Conservation (phyloP, 1,139 yeast species). For the Wickerhamomyces sp. region DNA sequence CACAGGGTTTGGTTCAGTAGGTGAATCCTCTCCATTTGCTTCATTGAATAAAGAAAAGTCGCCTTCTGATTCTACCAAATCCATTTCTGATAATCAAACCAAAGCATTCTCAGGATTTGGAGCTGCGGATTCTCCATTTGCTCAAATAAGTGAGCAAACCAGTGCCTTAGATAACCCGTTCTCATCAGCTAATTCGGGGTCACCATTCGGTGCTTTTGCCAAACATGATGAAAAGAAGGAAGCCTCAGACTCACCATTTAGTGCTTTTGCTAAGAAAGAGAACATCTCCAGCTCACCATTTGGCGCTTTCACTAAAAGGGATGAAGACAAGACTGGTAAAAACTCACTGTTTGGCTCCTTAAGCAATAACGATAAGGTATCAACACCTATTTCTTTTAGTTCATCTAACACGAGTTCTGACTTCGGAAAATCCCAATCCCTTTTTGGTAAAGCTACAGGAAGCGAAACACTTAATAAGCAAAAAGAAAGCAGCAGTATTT, state of each 20-base stretch:
- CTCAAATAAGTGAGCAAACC: conserved; percentile 5
- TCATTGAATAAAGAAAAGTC: too few species aligned
- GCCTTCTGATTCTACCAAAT: too few species aligned
- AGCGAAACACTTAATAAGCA: too few species aligned
- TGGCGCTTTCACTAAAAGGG: background rate
- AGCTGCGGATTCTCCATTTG: conserved; percentile 10
- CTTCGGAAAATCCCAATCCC: too few species aligned
- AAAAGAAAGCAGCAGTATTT: background rate
- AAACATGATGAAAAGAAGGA: background rate
- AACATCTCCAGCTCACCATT: background rate
- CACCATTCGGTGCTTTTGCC: background rate
- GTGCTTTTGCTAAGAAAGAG: conserved; percentile 4
- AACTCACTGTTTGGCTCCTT: background rate
- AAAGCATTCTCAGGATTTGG: background rate
- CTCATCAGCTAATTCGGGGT: background rate
- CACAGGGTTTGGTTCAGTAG: conserved; percentile 1
- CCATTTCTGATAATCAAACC: too few species aligned
- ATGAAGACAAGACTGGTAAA: too few species aligned
- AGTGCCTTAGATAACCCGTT: background rate
- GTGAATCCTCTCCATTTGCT: too few species aligned
- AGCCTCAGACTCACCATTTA: conserved; percentile 15
- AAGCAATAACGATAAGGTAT: conserved; percentile 1
- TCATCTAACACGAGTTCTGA: too few species aligned
- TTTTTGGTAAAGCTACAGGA: too few species aligned
- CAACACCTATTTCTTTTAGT: background rate